These are phyloP conservation scores for Lecanicillium sp. DNA, from an alignment of 2,329 filamentous ascomycete genomes.

Conservation along the genomic window DNA sequence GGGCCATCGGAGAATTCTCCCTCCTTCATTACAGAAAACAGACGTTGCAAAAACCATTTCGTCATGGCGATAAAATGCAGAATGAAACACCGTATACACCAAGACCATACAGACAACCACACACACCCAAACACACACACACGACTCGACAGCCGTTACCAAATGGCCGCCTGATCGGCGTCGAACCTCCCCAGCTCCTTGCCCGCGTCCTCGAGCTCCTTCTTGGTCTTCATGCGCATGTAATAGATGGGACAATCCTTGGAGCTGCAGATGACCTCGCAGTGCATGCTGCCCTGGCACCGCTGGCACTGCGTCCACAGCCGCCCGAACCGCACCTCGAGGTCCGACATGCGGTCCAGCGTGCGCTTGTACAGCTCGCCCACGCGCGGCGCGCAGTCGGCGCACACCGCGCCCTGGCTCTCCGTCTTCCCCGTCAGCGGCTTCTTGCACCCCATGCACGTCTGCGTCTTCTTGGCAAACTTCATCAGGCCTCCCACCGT, in stretches of 20 bases:
- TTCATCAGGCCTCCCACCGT: conserved; percentile 94
- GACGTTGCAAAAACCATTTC: background rate
- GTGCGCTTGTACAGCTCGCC: conserved; percentile 93
- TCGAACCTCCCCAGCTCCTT: conserved; percentile 90
- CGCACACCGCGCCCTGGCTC: conserved; percentile 78
- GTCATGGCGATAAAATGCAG: background rate
- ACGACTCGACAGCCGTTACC: conserved; percentile 29
- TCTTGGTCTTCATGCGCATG: conserved; percentile 99
- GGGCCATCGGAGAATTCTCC: background rate
- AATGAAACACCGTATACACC: background rate
- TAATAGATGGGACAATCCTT: conserved; percentile 99
- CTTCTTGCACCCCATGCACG: conserved; percentile 99
- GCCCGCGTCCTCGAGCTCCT: conserved; percentile 91
- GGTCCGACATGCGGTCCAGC: conserved; percentile 77
- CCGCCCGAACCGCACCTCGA: conserved; percentile 86
- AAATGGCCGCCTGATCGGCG: conserved; percentile 65
- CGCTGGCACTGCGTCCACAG: conserved; percentile 98
- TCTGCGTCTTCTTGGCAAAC: conserved; percentile 95
- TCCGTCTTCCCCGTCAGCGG: conserved; percentile 77
- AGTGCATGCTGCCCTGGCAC: conserved; percentile 96
- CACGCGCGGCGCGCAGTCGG: conserved; percentile 75
- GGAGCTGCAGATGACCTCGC: conserved; percentile 94
- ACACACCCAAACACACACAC: background rate
- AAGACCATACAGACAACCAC: background rate
- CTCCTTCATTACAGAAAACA: conserved; percentile 9